Percentiles rank a stretch among this genome's conserved stretches.
phyloP scores from a whole-genome alignment of 192 early-diverging fungal genomes.

The Obelidium mucronatum region DNA sequence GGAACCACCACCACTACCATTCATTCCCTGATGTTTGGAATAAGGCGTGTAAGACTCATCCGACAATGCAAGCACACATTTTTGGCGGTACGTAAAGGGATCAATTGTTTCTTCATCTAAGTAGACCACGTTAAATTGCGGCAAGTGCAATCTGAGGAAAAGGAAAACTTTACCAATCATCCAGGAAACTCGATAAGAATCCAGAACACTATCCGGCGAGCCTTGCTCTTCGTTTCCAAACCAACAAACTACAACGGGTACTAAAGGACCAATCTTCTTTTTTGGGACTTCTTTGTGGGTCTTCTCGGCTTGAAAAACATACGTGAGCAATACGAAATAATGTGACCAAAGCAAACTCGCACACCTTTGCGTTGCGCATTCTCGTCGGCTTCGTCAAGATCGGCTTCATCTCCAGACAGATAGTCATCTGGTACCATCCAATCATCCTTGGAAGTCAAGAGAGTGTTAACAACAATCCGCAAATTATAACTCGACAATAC shows the following conservation, averaged over 20 bases:
- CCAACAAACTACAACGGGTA: slow-evolving; percentile 16
- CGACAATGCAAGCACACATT: neutral
- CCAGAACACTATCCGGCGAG: neutral
- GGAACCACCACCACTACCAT: neutral
- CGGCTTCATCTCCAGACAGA: slow-evolving; percentile 79
- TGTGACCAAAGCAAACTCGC: no score
- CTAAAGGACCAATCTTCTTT: slow-evolving; percentile 25
- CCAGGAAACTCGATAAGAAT: slow-evolving; percentile 6
- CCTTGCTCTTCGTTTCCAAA: neutral
- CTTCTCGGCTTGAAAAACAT: no score
- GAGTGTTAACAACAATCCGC: neutral
- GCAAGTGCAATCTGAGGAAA: neutral
- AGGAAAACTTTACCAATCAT: slow-evolving; percentile 18
- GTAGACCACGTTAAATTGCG: no score
- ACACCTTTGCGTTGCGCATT: neutral
- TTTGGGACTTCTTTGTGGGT: slow-evolving; percentile 2
- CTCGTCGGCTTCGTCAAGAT: slow-evolving; percentile 38
- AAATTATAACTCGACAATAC: neutral
- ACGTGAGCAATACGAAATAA: no score
- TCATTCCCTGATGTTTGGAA: neutral
- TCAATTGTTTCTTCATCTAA: slow-evolving; percentile 5
- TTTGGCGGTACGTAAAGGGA: slow-evolving; percentile 19
- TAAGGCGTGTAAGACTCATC: neutral
- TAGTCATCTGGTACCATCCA: slow-evolving; percentile 91
- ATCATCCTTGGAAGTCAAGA: slow-evolving; percentile 62